Percentiles rank a stretch among this genome's conserved stretches.
Evolutionary conservation across 2,329 filamentous ascomycete genomes (phyloP).

Genomic region (Akanthomyces uredinophilus): DNA sequence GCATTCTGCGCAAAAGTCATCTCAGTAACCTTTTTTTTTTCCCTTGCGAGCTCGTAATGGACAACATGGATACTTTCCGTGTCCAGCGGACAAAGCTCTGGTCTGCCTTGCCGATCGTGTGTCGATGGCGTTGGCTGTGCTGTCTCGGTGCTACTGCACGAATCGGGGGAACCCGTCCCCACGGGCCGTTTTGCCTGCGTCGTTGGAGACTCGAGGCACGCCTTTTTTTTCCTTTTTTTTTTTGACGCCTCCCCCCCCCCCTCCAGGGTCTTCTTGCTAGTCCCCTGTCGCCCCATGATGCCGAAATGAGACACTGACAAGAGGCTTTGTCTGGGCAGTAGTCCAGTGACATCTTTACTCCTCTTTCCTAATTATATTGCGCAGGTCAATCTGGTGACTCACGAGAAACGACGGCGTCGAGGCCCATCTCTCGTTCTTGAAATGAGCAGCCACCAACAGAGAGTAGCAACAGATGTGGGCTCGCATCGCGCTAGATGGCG

Average conservation of each 20-base stretch:
- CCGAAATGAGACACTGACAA: neutral
- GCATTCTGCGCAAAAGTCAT: too few relatives aligned
- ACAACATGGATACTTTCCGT: too few relatives aligned
- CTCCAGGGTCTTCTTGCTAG: neutral
- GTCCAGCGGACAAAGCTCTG: neutral
- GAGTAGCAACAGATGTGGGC: slow-evolving; percentile 5
- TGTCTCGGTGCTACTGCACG: neutral
- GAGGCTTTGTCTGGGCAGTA: too few relatives aligned
- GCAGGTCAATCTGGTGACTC: neutral
- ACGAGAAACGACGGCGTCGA: neutral
- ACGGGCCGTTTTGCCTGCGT: neutral
- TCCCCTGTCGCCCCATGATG: neutral
- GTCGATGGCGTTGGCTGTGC: neutral
- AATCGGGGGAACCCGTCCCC: neutral
- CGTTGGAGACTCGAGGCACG: neutral
- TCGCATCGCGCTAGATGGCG: slow-evolving; percentile 12
- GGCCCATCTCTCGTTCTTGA: too few relatives aligned
- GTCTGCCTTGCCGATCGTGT: slow-evolving; percentile 3
- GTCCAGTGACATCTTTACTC: too few relatives aligned
- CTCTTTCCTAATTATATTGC: too few relatives aligned
- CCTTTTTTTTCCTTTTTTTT: too few relatives aligned
- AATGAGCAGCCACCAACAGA: neutral
- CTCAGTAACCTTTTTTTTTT: too few relatives aligned
- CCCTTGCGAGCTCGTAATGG: too few relatives aligned
- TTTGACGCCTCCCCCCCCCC: neutral